phyloP scores from a whole-genome alignment of 208 protist species.

The Strigomonas culicis region DNA sequence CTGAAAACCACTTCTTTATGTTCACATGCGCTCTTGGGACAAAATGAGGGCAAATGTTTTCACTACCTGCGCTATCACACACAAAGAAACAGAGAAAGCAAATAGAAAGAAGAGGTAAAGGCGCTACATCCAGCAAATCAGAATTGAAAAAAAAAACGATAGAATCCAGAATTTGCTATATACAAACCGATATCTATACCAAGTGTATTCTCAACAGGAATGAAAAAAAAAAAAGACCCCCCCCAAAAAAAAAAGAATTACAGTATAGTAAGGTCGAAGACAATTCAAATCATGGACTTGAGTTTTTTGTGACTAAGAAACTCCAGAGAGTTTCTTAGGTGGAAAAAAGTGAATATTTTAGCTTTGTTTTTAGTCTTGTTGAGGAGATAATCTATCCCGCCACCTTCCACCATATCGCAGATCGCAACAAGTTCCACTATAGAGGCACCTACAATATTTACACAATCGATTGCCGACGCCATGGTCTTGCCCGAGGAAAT shows the following conservation, averaged over 20 bases:
- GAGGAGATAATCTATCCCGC: conserved; percentile 70
- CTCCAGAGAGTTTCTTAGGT: conserved; percentile 37
- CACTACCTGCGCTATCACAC: no score
- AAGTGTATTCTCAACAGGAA: conserved; percentile 2
- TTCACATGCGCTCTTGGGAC: no score
- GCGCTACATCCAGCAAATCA: neutral
- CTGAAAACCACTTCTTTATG: neutral
- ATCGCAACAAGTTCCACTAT: conserved; percentile 70
- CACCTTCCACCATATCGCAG: conserved; percentile 56
- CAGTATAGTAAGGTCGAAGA: conserved; percentile 1
- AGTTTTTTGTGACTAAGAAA: conserved; percentile 19
- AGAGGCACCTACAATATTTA: conserved; percentile 42
- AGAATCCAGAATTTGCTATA: no score
- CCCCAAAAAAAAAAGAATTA: conserved; percentile 7
- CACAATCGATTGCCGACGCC: conserved; percentile 62
- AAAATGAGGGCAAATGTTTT: no score
- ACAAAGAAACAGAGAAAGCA: no score
- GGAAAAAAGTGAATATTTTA: conserved; percentile 75
- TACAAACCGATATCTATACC: neutral
- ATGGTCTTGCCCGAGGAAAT: conserved; percentile 76
- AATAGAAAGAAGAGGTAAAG: conserved; percentile 3
- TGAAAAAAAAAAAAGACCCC: conserved; percentile 22
- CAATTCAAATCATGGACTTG: neutral
- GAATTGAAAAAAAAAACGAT: neutral
- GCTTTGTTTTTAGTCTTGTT: conserved; percentile 46